Evolutionary conservation across 164 flowering plant genomes (phyloP), one percentile per base, ranked within the genome.

Genomic region (Echeveria elegans): DNA sequence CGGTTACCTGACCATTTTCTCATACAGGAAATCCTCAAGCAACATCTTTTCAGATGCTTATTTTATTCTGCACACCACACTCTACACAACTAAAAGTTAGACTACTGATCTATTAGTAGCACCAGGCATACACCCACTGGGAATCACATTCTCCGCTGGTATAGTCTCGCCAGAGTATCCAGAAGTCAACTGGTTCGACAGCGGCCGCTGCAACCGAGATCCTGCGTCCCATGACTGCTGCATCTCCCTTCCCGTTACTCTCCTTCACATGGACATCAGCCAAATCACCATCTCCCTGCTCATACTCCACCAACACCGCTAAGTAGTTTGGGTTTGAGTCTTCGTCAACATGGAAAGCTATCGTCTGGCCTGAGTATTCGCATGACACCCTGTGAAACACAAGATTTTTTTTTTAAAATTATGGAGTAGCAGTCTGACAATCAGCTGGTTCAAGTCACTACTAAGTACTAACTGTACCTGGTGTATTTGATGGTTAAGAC

Each of bases 211-310:
- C 16, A 87, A 37, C 6, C 58, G 14, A 1, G 75, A 40, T 0
- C 80, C 82, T 0, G 80, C 88, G 11, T 90, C 93, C 88, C 90
- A 88, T 5, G 85, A 83, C 36, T 78, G 87, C 63, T 76, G 80
- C 90, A 88, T 79, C 4, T 69, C 21, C 5, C 31, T 59, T 90
- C 93, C 59, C 50, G 4, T 66, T 72, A 15, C 61, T 56, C 67
- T 79, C 72, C 59, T 53, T 76, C 11, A 87, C 70, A 31, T 74
- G 77, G 12, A 87, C 88, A 0, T 69, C 47, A 1, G 74, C 78
- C 4, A 87, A 77, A 65, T 83, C 87, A 0, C 92, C 92, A 40
- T 82, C 83, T 2, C 87, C 88, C 0, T 78, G 83, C 66, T 74
- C 82, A 40, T 72, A 83, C 52, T 85, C 85, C 4, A 83, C 56